phyloP scores from a whole-genome alignment of 2,329 filamentous ascomycete species.

The Penicillium sp. region DNA sequence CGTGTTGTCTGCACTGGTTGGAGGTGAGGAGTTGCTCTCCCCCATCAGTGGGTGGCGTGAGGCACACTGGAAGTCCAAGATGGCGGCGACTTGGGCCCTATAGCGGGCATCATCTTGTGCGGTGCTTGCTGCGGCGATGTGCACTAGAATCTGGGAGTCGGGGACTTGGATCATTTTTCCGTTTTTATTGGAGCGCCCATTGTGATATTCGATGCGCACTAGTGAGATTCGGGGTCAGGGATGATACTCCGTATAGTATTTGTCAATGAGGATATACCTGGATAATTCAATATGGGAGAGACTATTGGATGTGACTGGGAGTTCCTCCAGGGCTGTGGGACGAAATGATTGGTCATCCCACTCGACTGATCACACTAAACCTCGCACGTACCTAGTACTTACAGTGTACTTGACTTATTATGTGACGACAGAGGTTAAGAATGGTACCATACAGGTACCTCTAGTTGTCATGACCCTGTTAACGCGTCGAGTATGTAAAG shows the following conservation, averaged over 20 bases:
- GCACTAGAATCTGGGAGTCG: constrained; percentile 38
- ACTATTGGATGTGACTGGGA: background rate
- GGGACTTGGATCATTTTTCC: background rate
- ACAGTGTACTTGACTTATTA: background rate
- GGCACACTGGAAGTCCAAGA: constrained; percentile 34
- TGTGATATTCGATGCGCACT: background rate
- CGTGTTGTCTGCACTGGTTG: background rate
- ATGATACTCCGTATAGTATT: background rate
- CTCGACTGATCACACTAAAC: constrained; percentile 4
- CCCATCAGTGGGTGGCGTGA: constrained; percentile 20
- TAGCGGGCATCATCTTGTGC: constrained; percentile 40
- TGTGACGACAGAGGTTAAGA: accelerated
- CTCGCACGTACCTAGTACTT: background rate
- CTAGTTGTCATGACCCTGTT: background rate
- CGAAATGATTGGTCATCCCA: background rate
- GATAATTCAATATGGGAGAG: background rate
- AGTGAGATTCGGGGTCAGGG: background rate
- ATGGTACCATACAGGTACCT: background rate
- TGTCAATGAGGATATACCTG: background rate
- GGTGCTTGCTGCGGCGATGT: constrained; percentile 41
- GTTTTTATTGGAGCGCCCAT: background rate
- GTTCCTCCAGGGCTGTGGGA: background rate
- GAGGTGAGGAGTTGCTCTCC: background rate
- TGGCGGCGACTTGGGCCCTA: constrained; percentile 38
- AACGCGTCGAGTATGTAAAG: background rate